Conservation (phyloP, 371 early-diverging fungal species). For the Mucor ambiguus region DNA sequence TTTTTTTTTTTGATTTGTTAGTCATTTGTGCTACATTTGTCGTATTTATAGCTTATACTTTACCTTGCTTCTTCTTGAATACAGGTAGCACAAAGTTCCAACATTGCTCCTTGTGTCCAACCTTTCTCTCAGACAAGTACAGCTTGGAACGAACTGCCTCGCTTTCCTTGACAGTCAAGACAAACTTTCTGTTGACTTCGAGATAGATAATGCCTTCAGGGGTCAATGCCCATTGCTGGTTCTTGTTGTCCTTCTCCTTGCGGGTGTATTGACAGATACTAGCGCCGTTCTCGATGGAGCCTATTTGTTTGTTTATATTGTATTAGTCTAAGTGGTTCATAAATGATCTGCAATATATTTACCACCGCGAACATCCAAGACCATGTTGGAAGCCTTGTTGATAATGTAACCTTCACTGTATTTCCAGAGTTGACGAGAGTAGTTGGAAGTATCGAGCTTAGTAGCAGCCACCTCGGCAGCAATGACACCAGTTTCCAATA, state of each 20-base stretch:
- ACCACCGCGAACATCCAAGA: constrained; percentile 64
- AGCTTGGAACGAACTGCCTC: constrained; percentile 27
- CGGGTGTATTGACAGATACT: constrained; percentile 44
- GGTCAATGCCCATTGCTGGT: constrained; percentile 47
- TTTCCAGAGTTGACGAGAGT: constrained; percentile 61
- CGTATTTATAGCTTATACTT: constrained; percentile 3
- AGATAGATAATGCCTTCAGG: constrained; percentile 40
- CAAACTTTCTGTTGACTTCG: constrained; percentile 27
- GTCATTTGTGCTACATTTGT: background rate
- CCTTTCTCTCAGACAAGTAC: constrained; percentile 28
- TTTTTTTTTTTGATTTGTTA: background rate
- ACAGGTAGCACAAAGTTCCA: constrained; percentile 56
- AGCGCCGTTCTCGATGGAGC: constrained; percentile 33
- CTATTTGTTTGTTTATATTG: constrained; percentile 25
- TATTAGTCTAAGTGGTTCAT: background rate
- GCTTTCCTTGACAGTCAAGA: constrained; percentile 36
- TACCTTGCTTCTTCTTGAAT: constrained; percentile 48
- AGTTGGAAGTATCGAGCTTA: constrained; percentile 50
- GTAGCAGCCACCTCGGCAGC: constrained; percentile 48
- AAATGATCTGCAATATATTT: constrained; percentile 8
- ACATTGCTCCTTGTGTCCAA: constrained; percentile 44
- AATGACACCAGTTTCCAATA: constrained; percentile 32
- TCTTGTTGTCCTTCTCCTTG: constrained; percentile 35
- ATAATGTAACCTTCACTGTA: constrained; percentile 56
- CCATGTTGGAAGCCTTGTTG: constrained; percentile 59